phyloP scores from a whole-genome alignment of 257 asterid species.

The Misopates orontium region DNA sequence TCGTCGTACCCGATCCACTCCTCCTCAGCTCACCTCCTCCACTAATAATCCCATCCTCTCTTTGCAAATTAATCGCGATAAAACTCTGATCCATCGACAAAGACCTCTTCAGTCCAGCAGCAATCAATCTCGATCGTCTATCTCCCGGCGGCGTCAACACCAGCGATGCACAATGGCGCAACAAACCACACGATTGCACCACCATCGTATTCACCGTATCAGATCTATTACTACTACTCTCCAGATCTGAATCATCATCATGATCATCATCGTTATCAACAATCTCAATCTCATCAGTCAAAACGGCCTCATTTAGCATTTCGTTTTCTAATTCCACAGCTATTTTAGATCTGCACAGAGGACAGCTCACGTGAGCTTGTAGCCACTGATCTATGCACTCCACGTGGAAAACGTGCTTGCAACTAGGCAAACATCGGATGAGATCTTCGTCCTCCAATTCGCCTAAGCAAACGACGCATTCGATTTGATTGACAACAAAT shows the following conservation, averaged over 20 bases:
- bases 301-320: neutral
- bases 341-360: conserved; percentile 56
- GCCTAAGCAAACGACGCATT: conserved; percentile 67
- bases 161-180: conserved; percentile 29
- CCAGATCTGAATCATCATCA: conserved; percentile 6
- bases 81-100: conserved; percentile 50
- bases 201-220: neutral
- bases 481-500: conserved; percentile 17
- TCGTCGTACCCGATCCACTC: conserved; percentile 28
- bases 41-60: conserved; percentile 21
- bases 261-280: neutral
- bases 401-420: conserved; percentile 66
- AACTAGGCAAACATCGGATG: conserved; percentile 59
- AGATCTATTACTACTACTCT: neutral
- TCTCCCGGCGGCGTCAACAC: conserved; percentile 30
- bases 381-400: conserved; percentile 70
- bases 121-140: conserved; percentile 13
- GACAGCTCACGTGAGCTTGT: conserved; percentile 52
- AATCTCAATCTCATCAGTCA: neutral
- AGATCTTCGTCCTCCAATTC: conserved; percentile 52
- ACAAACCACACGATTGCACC: conserved; percentile 14
- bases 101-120: conserved; percentile 49
- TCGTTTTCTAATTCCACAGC: neutral
- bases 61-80: conserved; percentile 28
- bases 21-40: conserved; percentile 19